Conservation (phyloP, 129 eudicot species). For the Arctium minus region DNA sequence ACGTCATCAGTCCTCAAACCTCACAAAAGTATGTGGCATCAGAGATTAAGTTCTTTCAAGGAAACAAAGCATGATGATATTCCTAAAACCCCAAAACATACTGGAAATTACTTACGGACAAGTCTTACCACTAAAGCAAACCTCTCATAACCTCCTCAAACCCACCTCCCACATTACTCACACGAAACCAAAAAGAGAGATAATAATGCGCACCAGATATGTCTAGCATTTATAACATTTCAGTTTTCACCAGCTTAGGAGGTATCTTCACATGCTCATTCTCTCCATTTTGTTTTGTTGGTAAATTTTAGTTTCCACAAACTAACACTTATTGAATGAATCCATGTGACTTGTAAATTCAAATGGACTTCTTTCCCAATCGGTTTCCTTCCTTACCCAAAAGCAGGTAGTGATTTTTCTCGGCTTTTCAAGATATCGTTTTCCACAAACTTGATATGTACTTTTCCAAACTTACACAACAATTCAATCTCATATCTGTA, state of each 20-base stretch:
- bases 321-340: slow-evolving; percentile 9
- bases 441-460: not conserved
- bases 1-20: not conserved
- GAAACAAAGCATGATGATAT: slow-evolving; percentile 10
- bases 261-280: slow-evolving; percentile 27
- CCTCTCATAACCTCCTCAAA: slow-evolving; percentile 8
- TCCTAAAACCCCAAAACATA: not conserved
- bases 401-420: not conserved
- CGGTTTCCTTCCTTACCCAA: not conserved
- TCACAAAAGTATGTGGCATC: slow-evolving; percentile 1
- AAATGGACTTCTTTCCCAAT: not conserved
- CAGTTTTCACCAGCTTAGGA: slow-evolving; percentile 20
- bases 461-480: slow-evolving; percentile 1
- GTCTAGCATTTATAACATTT: slow-evolving; percentile 21
- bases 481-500: slow-evolving; percentile 13
- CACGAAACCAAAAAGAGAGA: slow-evolving; percentile 9
- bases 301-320: slow-evolving; percentile 1
- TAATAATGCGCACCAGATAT: not conserved
- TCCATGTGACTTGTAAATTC: not conserved
- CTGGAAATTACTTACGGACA: slow-evolving; percentile 2
- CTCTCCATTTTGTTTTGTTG: slow-evolving; percentile 12
- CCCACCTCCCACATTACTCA: not conserved
- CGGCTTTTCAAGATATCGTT: not conserved
- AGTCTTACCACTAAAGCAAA: slow-evolving; percentile 8
- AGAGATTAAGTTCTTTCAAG: not conserved